phyloP scores from a whole-genome alignment of 441 rosid genomes.

The Arabidopsis lyrata region DNA sequence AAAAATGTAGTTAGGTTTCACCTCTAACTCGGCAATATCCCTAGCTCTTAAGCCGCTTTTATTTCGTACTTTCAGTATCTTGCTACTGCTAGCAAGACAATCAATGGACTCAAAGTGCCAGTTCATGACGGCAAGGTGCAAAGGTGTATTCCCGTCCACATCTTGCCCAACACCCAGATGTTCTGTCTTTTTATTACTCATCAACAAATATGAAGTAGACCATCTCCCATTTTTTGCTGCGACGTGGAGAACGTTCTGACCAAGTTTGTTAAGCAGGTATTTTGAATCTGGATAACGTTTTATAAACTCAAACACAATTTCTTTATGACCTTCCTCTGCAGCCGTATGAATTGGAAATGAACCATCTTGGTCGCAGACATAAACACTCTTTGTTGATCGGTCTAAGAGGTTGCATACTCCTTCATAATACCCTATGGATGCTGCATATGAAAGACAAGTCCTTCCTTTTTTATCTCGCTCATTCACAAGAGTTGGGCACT shows the following conservation, averaged over 20 bases:
- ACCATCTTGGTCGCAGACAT: slow-evolving; percentile 13
- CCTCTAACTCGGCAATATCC: not conserved
- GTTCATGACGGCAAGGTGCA: slow-evolving; percentile 13
- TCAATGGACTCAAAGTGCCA: not conserved
- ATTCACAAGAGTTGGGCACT: not conserved
- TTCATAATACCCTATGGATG: not conserved
- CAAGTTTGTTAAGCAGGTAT: slow-evolving; percentile 9
- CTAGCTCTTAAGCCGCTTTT: not conserved
- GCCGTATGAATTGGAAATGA: slow-evolving; percentile 38
- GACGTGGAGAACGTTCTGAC: slow-evolving; percentile 30
- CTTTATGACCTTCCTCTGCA: not conserved
- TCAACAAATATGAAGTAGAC: not conserved
- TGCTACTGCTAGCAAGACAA: not conserved
- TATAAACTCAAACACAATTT: not conserved
- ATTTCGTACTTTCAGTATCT: not conserved
- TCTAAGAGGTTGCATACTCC: slow-evolving; percentile 10
- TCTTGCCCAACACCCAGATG: slow-evolving; percentile 10
- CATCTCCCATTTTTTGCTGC: not conserved
- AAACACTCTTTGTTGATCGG: not conserved
- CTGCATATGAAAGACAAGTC: slow-evolving; percentile 26
- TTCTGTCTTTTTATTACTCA: not conserved
- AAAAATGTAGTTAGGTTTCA: not conserved
- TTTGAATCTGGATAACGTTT: slow-evolving; percentile 21
- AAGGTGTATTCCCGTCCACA: slow-evolving; percentile 29
- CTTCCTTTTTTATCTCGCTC: not conserved